A percentile compares a stretch with the other conserved stretches of the same genome.
Conservation (phyloP, 441 rosid genomes). For the Theobroma grandiflorum region DNA sequence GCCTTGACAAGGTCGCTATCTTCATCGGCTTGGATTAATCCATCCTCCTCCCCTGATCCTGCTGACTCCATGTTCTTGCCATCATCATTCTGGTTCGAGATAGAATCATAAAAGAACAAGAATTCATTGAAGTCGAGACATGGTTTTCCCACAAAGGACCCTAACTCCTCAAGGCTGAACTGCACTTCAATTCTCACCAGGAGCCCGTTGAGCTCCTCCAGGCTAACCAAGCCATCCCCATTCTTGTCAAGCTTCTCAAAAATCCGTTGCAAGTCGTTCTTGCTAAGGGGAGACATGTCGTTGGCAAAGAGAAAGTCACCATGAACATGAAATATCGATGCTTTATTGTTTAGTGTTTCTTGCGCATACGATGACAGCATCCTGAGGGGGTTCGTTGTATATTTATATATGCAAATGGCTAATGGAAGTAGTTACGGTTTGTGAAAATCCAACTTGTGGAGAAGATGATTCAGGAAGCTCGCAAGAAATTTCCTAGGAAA, state of each 20-base stretch:
- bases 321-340: neutral
- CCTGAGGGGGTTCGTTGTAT: neutral
- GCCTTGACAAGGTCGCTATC: slow-evolving; percentile 52
- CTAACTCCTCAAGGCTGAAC: slow-evolving; percentile 54
- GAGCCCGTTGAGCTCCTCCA: slow-evolving; percentile 77
- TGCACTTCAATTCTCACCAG: slow-evolving; percentile 56
- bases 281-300: slow-evolving; percentile 47
- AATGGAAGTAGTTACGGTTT: neutral
- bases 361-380: slow-evolving; percentile 4
- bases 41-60: neutral
- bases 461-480: neutral
- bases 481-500: slow-evolving; percentile 5
- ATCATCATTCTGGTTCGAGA: slow-evolving; percentile 23
- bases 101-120: slow-evolving; percentile 55
- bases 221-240: slow-evolving; percentile 63
- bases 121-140: slow-evolving; percentile 66
- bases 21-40: neutral
- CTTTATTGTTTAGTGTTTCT: neutral
- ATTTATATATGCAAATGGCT: neutral
- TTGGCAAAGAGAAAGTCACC: neutral
- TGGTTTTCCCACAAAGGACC: slow-evolving; percentile 59
- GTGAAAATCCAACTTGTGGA: neutral
- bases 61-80: neutral
- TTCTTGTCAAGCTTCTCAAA: slow-evolving; percentile 74
- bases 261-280: slow-evolving; percentile 58